Evolutionary conservation across 2,329 filamentous ascomycete genomes (phyloP).

Genomic region (Uncinocarpus reesii): DNA sequence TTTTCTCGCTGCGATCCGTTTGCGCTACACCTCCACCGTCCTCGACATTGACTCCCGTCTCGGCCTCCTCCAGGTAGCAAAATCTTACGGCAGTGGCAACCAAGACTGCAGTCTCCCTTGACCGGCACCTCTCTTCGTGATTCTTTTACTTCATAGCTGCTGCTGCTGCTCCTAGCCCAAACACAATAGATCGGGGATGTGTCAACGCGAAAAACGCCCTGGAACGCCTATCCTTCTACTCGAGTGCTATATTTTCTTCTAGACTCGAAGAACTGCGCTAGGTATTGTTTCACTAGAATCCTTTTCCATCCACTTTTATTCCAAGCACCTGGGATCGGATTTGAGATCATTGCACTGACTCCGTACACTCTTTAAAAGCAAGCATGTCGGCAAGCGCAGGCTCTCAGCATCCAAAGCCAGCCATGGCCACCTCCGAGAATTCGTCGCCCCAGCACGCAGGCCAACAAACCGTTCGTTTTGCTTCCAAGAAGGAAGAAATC

Average conservation of each 20-base stretch:
- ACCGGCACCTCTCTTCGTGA: too few relatives aligned
- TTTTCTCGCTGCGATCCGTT: not conserved
- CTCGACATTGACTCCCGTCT: not conserved
- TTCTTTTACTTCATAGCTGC: too few relatives aligned
- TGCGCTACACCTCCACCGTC: not conserved
- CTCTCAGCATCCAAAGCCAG: not conserved
- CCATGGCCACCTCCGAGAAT: conserved; percentile 10
- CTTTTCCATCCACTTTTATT: conserved; percentile 8
- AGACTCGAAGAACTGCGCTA: not conserved
- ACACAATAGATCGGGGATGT: not conserved
- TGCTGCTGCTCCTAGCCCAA: not conserved
- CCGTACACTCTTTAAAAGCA: not conserved
- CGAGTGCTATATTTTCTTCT: not conserved
- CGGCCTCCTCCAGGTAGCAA: too few relatives aligned
- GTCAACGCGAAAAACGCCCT: not conserved
- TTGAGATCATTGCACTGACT: not conserved
- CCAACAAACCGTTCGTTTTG: conserved; percentile 55
- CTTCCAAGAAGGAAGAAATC: conserved; percentile 61
- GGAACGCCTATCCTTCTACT: not conserved
- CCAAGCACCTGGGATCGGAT: not conserved
- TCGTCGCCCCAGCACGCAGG: not conserved
- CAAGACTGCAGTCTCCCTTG: too few relatives aligned
- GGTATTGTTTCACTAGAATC: not conserved
- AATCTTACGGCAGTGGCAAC: not conserved
- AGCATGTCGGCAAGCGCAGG: not conserved